Conservation (phyloP, 495 filamentous ascomycete species). For the Penicillium daleae region DNA sequence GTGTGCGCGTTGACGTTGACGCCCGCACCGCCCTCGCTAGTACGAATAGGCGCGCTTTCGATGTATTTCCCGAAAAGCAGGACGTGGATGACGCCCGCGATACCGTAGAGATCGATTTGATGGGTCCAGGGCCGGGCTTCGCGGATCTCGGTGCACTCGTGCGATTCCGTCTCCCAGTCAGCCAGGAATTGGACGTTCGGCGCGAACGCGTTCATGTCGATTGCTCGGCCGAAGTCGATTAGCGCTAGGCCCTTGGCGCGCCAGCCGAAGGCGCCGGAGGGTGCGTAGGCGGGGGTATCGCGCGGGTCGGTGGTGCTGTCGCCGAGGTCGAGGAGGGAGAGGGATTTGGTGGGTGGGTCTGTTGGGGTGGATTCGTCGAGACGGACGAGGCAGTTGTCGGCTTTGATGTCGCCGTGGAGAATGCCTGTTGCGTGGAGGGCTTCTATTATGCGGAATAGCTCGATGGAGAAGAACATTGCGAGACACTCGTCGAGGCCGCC, state of each 20-base stretch:
- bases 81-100: slow-evolving; percentile 82
- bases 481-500: slow-evolving; percentile 83
- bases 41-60: slow-evolving; percentile 67
- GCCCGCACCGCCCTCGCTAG: slow-evolving; percentile 20
- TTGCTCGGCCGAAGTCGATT: slow-evolving; percentile 93
- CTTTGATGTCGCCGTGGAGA: slow-evolving; percentile 92
- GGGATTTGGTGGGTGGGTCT: slow-evolving; percentile 17
- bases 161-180: slow-evolving; percentile 83
- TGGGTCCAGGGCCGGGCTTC: slow-evolving; percentile 93
- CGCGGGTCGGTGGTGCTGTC: slow-evolving; percentile 42
- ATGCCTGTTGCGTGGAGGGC: slow-evolving; percentile 78
- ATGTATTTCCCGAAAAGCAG: slow-evolving; percentile 95
- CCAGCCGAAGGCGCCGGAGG: slow-evolving; percentile 79
- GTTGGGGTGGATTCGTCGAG: slow-evolving; percentile 57
- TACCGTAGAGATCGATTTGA: slow-evolving; percentile 92
- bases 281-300: slow-evolving; percentile 59
- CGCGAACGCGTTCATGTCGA: slow-evolving; percentile 86
- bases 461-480: slow-evolving; percentile 93
- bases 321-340: slow-evolving; percentile 41
- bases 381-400: slow-evolving; percentile 91
- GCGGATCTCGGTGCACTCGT: slow-evolving; percentile 93
- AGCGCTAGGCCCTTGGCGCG: slow-evolving; percentile 74
- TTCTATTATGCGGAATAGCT: slow-evolving; percentile 89
- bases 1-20: slow-evolving; percentile 35
- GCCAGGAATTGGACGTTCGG: slow-evolving; percentile 85